Evolutionary conservation across 495 filamentous ascomycete species (phyloP), one percentile per base, ranked within the genome.

Genomic region (Neurospora sp.): DNA sequence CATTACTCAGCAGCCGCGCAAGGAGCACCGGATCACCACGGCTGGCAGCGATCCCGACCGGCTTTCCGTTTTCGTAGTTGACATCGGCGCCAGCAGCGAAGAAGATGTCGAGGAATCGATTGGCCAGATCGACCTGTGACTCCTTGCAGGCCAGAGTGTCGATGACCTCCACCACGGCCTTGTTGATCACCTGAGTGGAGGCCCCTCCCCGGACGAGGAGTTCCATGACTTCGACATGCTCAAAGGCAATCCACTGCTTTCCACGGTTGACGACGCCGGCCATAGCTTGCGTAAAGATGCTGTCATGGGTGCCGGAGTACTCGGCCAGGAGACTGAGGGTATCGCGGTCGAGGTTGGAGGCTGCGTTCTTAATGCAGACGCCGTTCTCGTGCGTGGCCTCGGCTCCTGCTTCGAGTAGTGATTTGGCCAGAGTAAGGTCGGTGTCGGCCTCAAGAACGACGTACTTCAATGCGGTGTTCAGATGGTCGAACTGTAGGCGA

Each of bases 31-130:
- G 71, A 41, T 85, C 78, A 1, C 82, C 82, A 61, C 80, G 76
- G 2, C 76, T 76, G 2, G 80, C 83, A 2, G 82, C 83, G 17
- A 81, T 76, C 31, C 79, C 78, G 41, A 84, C 45, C 3, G 77
- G 80, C 73, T 83, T 82, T 7, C 83, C 83, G 68, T 80, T 75
- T 31, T 85, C 82, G 70, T 81, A 77, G 70, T 84, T 83, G 45
- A 83, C 79, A 72, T 84, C 79, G 12, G 78, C 83, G 1, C 78
- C 77, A 10, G 81, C 71, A 5, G 76, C 79, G 31, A 85, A 78
- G 17, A 85, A 74, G 4, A 78, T 69, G 42, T 79, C 76, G n/a
- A 81, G 70, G 14, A 84, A 75, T 8, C 74, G 70, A 41, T 76
- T 76, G 3, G 80, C 80, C 4, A 84, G 8, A 22, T 79, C 69